Conservation (phyloP, 2,329 filamentous ascomycete species). For the Cladophialophora chaetospira region DNA sequence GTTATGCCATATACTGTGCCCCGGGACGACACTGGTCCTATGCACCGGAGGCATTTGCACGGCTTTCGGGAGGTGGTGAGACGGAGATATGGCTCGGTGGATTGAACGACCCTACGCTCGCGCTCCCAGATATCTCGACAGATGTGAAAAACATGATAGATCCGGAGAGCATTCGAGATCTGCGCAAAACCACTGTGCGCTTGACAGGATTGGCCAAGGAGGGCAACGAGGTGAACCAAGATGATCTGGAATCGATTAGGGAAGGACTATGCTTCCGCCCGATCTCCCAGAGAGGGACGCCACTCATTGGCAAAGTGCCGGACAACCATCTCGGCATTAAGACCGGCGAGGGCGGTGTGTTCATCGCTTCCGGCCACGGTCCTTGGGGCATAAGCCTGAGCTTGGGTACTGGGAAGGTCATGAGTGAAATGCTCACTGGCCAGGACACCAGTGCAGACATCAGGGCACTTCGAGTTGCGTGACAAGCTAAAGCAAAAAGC, state of each 20-base stretch:
- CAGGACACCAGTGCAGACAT: slow-evolving; percentile 53
- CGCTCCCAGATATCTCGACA: slow-evolving; percentile 59
- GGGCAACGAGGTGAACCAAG: slow-evolving; percentile 37
- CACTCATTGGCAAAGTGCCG: slow-evolving; percentile 59
- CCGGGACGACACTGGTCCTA: slow-evolving; percentile 55
- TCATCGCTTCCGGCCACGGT: slow-evolving; percentile 71
- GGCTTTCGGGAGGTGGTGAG: slow-evolving; percentile 54
- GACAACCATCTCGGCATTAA: slow-evolving; percentile 44
- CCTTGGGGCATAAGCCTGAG: slow-evolving; percentile 71
- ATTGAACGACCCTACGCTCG: slow-evolving; percentile 63
- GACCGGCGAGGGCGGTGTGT: slow-evolving; percentile 56
- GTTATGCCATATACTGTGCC: slow-evolving; percentile 70
- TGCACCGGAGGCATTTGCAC: slow-evolving; percentile 71
- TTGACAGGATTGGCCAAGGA: slow-evolving; percentile 38
- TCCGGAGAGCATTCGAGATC: slow-evolving; percentile 40
- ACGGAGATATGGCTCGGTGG: slow-evolving; percentile 71
- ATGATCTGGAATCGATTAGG: slow-evolving; percentile 64
- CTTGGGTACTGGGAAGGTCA: slow-evolving; percentile 69
- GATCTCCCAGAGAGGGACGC: slow-evolving; percentile 63
- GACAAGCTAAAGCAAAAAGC: background rate
- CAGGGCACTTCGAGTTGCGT: background rate
- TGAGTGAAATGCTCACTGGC: slow-evolving; percentile 70
- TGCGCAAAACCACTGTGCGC: slow-evolving; percentile 39
- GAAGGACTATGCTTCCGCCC: slow-evolving; percentile 74
- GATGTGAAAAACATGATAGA: slow-evolving; percentile 45